Base-by-base conservation (phyloP, 1,284 basidiomycete species). In the Trametes hirsuta region DNA sequence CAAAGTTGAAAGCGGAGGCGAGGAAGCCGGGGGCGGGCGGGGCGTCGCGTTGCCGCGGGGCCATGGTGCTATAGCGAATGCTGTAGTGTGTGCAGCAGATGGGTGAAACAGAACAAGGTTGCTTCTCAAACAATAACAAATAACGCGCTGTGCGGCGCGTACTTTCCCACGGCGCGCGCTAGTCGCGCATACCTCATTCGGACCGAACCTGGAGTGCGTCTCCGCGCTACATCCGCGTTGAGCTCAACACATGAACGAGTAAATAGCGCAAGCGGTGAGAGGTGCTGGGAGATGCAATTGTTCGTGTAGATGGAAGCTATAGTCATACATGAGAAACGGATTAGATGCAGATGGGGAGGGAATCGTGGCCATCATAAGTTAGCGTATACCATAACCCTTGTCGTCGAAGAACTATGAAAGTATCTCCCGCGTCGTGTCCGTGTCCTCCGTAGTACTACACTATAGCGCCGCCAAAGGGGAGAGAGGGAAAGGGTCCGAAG, bases 1-100 rank as follows among this genome's bases (percentile, higher is more conserved):
- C 82, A 69, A 86, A 89, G 69, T 74, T 81, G 66, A 91, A 79
- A 6, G 91, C 86, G 62, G 83, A 84, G 5, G 86, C 84, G 42
- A 91, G 68, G 11, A 91, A 67, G 55, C 87, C 82, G 14, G 71
- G 65, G 41, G 66, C 50, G 45, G 68, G 62, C 34, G 65, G 61
- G 45, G 67, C 58, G 42, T 68, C 62, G 60, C 67, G 68, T 57
- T 61, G 61, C 37, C 59, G 55, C 37, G 62, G 65, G 49, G 65
- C 58, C 68, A 66, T 68, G 25, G 65, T 41, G 44, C 12, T 40
- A 18, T 40, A 30, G 39, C n/a, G 35, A 25, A 39, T 22, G 12
- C 11, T 48, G 59, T 36, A 18, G 9, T 47, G 46, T 18, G 40
- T 18, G 40, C 37, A 58, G 42, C 54, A 58, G 64, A 55, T 66